Conservation (phyloP, 148 eudicot species). For the Diospyros lotus region DNA sequence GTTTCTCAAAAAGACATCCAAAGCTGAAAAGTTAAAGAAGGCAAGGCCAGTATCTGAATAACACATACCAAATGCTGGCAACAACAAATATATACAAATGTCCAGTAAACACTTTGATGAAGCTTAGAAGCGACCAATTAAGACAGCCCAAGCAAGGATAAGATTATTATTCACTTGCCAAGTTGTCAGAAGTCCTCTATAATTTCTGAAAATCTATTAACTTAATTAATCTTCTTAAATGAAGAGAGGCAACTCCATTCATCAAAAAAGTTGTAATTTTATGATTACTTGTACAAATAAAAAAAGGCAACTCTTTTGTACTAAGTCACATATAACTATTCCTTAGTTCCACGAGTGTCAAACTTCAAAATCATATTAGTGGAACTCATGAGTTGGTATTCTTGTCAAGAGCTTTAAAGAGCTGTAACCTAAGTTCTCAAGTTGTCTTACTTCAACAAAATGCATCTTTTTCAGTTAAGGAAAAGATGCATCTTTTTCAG, state of each 20-base stretch:
- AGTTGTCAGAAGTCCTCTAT: not conserved
- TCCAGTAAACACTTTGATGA: not conserved
- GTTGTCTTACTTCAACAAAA: not conserved
- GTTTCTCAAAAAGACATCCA: not conserved
- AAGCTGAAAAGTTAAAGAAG: not conserved
- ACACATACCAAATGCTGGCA: not conserved
- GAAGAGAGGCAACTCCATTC: too few relatives aligned
- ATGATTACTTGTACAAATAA: too few relatives aligned
- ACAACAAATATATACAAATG: not conserved
- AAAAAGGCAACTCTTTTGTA: not conserved
- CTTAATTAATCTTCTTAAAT: too few relatives aligned
- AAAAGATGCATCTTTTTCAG: not conserved
- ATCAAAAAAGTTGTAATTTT: too few relatives aligned
- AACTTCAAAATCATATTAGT: not conserved
- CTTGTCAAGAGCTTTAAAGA: not conserved
- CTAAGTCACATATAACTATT: not conserved
- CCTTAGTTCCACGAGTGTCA: not conserved
- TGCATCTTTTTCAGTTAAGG: not conserved
- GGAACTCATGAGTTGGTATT: not conserved
- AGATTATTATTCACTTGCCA: constrained; percentile 1
- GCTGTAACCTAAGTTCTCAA: not conserved
- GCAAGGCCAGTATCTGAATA: not conserved
- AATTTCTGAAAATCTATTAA: not conserved
- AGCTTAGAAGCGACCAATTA: not conserved
- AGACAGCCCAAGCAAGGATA: not conserved